Percentiles rank a stretch among this genome's conserved stretches.
Conservation (phyloP, 805 yeast species). For the Monosporozyma solicola region DNA sequence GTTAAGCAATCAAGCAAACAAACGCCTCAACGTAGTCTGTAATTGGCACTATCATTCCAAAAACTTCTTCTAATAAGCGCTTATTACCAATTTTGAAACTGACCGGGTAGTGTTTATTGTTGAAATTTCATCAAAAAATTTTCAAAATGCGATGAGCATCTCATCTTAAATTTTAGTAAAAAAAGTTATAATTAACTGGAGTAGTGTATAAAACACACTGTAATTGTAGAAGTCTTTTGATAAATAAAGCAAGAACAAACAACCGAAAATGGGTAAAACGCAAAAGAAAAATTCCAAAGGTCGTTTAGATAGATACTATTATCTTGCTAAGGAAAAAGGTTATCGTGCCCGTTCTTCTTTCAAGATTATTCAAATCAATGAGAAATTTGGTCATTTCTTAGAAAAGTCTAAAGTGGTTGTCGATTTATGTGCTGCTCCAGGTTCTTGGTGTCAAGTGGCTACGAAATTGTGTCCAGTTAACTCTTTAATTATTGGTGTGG, state of each 20-base stretch:
- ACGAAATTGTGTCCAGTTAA: slow-evolving; percentile 86
- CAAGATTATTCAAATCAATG: slow-evolving; percentile 89
- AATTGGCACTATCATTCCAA: too few relatives aligned
- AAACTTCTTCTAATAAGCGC: too few relatives aligned
- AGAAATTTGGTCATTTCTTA: slow-evolving; percentile 89
- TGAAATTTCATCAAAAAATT: neutral
- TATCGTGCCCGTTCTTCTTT: slow-evolving; percentile 98
- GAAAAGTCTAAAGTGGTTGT: slow-evolving; percentile 93
- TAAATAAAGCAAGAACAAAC: neutral
- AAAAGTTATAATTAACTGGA: neutral
- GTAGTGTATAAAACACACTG: neutral
- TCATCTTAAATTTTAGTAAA: neutral
- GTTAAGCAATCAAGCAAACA: too few relatives aligned
- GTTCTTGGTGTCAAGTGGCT: slow-evolving; percentile 99
- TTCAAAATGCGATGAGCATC: slow-evolving; percentile 5
- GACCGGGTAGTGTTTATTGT: slow-evolving; percentile 1
- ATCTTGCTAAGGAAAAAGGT: slow-evolving; percentile 94
- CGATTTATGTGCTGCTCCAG: slow-evolving; percentile 98
- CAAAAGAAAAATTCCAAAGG: slow-evolving; percentile 96
- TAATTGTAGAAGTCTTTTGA: neutral
- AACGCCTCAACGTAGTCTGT: too few relatives aligned
- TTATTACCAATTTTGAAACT: too few relatives aligned
- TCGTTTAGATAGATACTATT: slow-evolving; percentile 96
- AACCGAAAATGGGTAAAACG: slow-evolving; percentile 63
- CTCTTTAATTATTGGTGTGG: slow-evolving; percentile 95